Evolutionary conservation across 2,329 filamentous ascomycete species (phyloP), one percentile per base, ranked within the genome.

Genomic region (Colletotrichum limetticola): DNA sequence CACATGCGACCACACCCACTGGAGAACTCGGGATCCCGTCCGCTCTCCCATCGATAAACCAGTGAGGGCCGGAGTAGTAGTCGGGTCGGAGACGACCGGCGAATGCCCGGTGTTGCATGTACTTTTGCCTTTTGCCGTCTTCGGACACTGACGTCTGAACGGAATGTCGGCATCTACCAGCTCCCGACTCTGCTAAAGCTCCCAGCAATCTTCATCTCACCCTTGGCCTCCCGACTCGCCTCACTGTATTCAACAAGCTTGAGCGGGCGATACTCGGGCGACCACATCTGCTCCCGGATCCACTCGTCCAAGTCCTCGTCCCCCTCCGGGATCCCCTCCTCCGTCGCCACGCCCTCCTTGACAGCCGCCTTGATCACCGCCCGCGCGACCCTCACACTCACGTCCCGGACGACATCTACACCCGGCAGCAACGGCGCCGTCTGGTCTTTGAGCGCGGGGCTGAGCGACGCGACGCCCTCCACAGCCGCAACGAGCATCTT

Each of bases 401-500:
- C 92, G 16, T 92, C 88, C 1, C 94, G 86, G 11, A 96, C 94
- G 46, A 92, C 86, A 5, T 90, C 89, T 0, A 97, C 93, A 71
- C 94, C 94, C 0, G 95, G 95, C 1, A 97, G 82, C 5, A 97
- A 84, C 0, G 92, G 93, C 19, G 89, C 90, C 11, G 87, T 88
- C 0, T 88, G 83, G 76, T 94, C 90, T 28, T 81, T 72, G 0
- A 95, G 84, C 0, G 93, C 93, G 0, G 95, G 95, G 0, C 92
- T 92, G 70, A 93, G 86, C 4, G 87, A 88, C 0, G 94, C 92
- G 0, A 97, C 88, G 3, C 91, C 93, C 77, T 92, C 89, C 3
- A 94, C 91, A 0, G 95, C 95, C 0, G 93, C 93, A 0, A 97
- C 93, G 14, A 97, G 90, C 91, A 97, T 95, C 74, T 90, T 89